These are phyloP conservation scores for Eutypa lata DNA, from an alignment of 2,329 filamentous ascomycete species.

Conservation along the genomic window DNA sequence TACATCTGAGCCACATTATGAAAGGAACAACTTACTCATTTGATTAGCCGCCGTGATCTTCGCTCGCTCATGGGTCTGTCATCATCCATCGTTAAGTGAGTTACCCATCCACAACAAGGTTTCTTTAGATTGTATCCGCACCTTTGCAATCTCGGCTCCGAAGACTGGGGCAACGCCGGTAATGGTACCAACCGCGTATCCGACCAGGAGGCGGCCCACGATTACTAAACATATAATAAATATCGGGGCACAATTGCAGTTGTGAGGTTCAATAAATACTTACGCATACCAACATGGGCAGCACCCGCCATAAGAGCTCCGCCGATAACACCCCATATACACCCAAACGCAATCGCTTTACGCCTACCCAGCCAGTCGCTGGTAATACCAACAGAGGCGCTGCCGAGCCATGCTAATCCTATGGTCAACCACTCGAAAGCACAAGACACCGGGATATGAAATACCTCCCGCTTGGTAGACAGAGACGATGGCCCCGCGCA, in stretches of 20 bases:
- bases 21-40: conserved; percentile 30
- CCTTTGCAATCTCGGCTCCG: conserved; percentile 39
- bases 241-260: neutral
- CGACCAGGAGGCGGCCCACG: conserved; percentile 34
- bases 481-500: conserved; percentile 37
- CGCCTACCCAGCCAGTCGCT: conserved; percentile 35
- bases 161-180: conserved; percentile 39
- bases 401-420: conserved; percentile 34
- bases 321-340: conserved; percentile 36
- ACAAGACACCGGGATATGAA: neutral
- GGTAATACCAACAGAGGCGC: conserved; percentile 36
- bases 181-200: conserved; percentile 38
- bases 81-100: neutral
- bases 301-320: conserved; percentile 39
- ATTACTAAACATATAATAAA: conserved; percentile 26
- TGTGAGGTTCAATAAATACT: conserved; percentile 8
- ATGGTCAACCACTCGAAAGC: neutral
- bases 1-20: neutral
- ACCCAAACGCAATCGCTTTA: conserved; percentile 38
- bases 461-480: conserved; percentile 37
- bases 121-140: conserved; percentile 2
- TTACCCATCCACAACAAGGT: neutral
- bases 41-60: conserved; percentile 38
- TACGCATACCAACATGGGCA: conserved; percentile 37
- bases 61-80: conserved; percentile 35